Conservation (phyloP, 768 basidiomycete genomes). For the Lyophyllum atratum region DNA sequence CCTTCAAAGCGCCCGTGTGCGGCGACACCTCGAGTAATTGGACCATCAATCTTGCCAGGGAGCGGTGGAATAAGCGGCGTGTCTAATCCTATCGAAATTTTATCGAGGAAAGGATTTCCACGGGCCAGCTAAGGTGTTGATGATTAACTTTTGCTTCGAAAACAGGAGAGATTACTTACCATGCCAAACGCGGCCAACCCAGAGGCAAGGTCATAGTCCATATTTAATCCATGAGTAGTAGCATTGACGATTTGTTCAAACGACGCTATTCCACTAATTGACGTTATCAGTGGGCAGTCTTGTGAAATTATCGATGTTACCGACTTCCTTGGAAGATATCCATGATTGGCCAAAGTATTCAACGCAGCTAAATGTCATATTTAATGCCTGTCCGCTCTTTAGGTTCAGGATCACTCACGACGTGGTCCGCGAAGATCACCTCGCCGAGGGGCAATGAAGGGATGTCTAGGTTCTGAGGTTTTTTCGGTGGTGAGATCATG, state of each 20-base stretch:
- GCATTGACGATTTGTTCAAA: slow-evolving; percentile 16
- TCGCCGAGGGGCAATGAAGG: slow-evolving; percentile 5
- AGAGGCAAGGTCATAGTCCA: slow-evolving; percentile 16
- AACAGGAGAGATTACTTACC: neutral
- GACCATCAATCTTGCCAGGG: slow-evolving; percentile 14
- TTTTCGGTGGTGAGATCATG: neutral
- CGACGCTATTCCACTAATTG: slow-evolving; percentile 14
- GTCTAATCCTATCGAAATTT: slow-evolving; percentile 13
- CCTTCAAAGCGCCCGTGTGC: slow-evolving; percentile 16
- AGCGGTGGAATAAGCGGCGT: slow-evolving; percentile 11
- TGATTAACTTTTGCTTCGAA: neutral
- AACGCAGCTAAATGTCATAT: slow-evolving; percentile 8
- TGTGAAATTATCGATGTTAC: neutral
- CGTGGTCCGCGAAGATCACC: slow-evolving; percentile 15
- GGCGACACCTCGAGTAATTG: slow-evolving; percentile 11
- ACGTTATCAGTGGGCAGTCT: neutral
- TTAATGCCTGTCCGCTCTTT: neutral
- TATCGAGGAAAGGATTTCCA: slow-evolving; percentile 12
- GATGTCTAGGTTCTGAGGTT: slow-evolving; percentile 9
- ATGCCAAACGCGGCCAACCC: slow-evolving; percentile 15
- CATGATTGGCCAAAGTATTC: slow-evolving; percentile 18
- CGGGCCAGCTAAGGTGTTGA: slow-evolving; percentile 3
- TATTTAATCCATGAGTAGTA: slow-evolving; percentile 7
- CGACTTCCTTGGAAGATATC: slow-evolving; percentile 17
- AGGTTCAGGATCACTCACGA: slow-evolving; percentile 1